Conservation (phyloP, 495 filamentous ascomycete genomes). For the Neurospora terricola region DNA sequence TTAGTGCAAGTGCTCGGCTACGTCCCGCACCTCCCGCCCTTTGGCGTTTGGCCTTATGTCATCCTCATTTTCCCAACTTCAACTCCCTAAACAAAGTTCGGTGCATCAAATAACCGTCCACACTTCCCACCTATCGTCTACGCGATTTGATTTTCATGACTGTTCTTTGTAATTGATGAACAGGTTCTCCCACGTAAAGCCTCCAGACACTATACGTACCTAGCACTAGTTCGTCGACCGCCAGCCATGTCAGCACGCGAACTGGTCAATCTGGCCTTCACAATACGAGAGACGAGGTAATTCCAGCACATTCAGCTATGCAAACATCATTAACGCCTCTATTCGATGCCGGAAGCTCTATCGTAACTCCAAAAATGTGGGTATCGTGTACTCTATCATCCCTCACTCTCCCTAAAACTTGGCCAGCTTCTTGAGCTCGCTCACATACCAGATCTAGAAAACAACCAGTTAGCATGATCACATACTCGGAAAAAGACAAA, state of each 20-base stretch:
- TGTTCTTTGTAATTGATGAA: neutral
- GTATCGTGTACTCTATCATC: neutral
- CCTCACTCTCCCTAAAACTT: neutral
- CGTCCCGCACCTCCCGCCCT: neutral
- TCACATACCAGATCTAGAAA: neutral
- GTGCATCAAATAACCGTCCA: neutral
- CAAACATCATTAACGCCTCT: neutral
- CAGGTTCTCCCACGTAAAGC: neutral
- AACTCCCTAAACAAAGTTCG: neutral
- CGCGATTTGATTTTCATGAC: neutral
- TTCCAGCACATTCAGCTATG: neutral
- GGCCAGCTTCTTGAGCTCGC: neutral
- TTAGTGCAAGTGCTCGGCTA: neutral
- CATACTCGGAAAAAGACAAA: neutral
- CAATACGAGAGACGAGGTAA: neutral
- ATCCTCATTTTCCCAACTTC: neutral
- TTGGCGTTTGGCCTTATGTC: neutral
- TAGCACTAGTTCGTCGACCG: neutral
- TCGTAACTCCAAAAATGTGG: neutral
- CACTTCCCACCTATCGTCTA: neutral
- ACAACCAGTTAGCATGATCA: neutral
- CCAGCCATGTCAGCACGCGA: neutral
- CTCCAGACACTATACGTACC: neutral
- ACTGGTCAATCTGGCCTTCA: neutral
- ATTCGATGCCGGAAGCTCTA: neutral